Conservation (phyloP, 805 yeast species). For the Lipomyces mesembrius region DNA sequence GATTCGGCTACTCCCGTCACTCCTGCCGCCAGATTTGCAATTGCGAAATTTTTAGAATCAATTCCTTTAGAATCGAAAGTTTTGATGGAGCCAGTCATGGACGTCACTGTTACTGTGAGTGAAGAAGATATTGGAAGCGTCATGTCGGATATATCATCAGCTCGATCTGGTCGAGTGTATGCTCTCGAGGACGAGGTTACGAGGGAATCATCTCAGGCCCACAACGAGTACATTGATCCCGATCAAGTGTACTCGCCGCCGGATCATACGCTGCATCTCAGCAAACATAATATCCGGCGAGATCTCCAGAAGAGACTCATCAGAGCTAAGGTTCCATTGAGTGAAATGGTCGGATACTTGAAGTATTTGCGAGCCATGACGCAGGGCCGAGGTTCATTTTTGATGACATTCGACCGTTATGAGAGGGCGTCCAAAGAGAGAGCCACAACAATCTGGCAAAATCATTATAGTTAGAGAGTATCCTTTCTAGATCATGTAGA, state of each 20-base stretch:
- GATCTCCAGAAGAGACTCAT: constrained; percentile 49
- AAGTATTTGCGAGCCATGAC: constrained; percentile 78
- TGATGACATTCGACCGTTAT: constrained; percentile 79
- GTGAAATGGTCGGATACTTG: constrained; percentile 89
- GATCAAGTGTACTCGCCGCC: constrained; percentile 71
- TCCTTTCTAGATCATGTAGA: neutral
- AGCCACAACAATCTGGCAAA: constrained; percentile 31
- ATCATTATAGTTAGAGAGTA: constrained; percentile 2
- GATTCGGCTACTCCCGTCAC: constrained; percentile 49
- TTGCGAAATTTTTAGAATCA: constrained; percentile 48
- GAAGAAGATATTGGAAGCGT: constrained; percentile 81
- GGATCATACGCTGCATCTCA: constrained; percentile 56
- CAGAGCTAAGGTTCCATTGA: constrained; percentile 80
- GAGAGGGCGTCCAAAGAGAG: constrained; percentile 64
- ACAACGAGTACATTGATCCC: constrained; percentile 21
- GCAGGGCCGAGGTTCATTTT: constrained; percentile 84
- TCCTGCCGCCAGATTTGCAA: constrained; percentile 53
- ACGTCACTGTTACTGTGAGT: constrained; percentile 64
- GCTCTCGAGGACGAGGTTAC: constrained; percentile 66
- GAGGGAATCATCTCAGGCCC: constrained; percentile 36
- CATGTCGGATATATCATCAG: constrained; percentile 78
- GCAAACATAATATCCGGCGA: constrained; percentile 47
- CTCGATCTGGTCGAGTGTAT: constrained; percentile 73
- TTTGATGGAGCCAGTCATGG: constrained; percentile 87
- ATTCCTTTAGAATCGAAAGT: constrained; percentile 48